phyloP scores from a whole-genome alignment of 257 asterid species.

The Jacaranda copaia region DNA sequence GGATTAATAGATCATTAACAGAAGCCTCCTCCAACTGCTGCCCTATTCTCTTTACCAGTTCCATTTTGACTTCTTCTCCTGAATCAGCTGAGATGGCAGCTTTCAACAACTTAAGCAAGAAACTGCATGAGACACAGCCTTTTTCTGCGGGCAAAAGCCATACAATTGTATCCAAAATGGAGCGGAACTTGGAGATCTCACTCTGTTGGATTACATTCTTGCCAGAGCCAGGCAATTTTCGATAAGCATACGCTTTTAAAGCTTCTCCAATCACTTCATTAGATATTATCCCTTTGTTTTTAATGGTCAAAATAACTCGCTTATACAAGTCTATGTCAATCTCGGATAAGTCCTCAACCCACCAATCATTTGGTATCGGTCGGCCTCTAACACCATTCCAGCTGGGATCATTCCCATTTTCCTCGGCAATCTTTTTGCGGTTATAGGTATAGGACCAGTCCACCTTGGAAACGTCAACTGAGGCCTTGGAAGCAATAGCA shows the following conservation, averaged over 20 bases:
- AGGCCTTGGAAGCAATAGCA: constrained; percentile 81
- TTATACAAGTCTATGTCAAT: constrained; percentile 82
- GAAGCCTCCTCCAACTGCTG: constrained; percentile 93
- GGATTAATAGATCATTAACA: constrained; percentile 76
- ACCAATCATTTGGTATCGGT: constrained; percentile 86
- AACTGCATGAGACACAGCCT: constrained; percentile 78
- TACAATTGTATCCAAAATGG: constrained; percentile 69
- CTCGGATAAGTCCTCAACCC: constrained; percentile 93
- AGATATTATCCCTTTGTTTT: constrained; percentile 58
- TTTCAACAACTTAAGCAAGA: constrained; percentile 83
- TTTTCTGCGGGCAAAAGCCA: constrained; percentile 83
- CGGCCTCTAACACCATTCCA: constrained; percentile 70
- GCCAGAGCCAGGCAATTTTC: constrained; percentile 70
- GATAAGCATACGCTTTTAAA: constrained; percentile 79
- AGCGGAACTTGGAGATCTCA: constrained; percentile 60
- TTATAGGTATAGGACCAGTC: constrained; percentile 92
- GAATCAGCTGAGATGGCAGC: constrained; percentile 73
- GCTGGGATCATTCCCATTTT: constrained; percentile 66
- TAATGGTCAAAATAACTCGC: constrained; percentile 60
- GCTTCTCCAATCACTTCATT: constrained; percentile 89
- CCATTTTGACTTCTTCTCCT: constrained; percentile 60
- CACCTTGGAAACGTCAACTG: constrained; percentile 76
- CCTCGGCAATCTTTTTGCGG: constrained; percentile 77
- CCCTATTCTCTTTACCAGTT: constrained; percentile 73
- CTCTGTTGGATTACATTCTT: constrained; percentile 57